Evolutionary conservation across 306 rosid species (phyloP), one percentile per base, ranked within the genome.

Genomic region (Carpinus viminea): DNA sequence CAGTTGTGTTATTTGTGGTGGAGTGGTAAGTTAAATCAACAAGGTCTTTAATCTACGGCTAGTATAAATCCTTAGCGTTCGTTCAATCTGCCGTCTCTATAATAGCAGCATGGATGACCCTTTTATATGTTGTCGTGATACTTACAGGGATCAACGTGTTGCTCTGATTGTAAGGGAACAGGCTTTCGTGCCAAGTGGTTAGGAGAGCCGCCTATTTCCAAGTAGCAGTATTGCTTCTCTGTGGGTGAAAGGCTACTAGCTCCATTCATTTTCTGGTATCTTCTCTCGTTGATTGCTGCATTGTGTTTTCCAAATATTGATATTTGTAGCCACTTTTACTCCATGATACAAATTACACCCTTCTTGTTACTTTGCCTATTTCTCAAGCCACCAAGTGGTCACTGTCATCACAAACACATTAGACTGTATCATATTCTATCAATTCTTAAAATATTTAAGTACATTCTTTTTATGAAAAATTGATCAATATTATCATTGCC

Each of bases 171-270:
- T 47, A 86, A 88, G 71, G 92, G 92, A 17, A 88, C 92, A 4
- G 92, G 92, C 20, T 86, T 87, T 75, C 84, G 87, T 69, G 93
- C 89, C 52, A 89, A 81, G 81, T 96, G 99, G 99, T 83, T 96
- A 75, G 96, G 89, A 68, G 92, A 93, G 76, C 98, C 97, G 70
- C 96, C 97, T 55, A 74, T 87, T 71, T 79, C 90, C 53, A 72
- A 88, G 80, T 86, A 85, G 90, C 62, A 43, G 55, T 41, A 36
- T 21, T 76, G 70, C 53, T 76, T n/a, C 68, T 74, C 74, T 51
- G 47, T 61, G 20, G 3, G 8, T 8, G 76, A 66, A 84, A 56
- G 34, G 52, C 64, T 79, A 53, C 64, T 79, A 53, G 68, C 64
- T 66, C 11, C 60, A 17, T 76, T 74, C 77, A 57, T 50, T 18